These are phyloP conservation scores for Dendrobium huoshanense DNA, from an alignment of 106 monocot species.

Conservation along the genomic window DNA sequence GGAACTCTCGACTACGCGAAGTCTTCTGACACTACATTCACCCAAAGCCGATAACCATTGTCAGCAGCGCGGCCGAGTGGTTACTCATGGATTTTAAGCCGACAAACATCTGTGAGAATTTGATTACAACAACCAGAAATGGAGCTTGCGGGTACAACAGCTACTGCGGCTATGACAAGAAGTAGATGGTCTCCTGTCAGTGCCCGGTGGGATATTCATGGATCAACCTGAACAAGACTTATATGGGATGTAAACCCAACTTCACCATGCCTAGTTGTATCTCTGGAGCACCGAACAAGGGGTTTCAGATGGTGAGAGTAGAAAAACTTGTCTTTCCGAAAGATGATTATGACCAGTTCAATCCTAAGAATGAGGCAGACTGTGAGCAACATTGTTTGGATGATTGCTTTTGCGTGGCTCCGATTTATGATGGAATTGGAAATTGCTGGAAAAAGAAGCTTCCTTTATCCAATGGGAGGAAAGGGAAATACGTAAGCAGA, in stretches of 20 bases:
- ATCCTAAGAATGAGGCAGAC: not conserved
- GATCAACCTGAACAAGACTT: not conserved
- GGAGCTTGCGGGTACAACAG: conserved; percentile 14
- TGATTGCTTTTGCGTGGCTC: not conserved
- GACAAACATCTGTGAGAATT: not conserved
- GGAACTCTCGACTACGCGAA: conserved; percentile 3
- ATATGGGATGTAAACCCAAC: conserved; percentile 13
- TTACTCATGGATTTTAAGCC: not conserved
- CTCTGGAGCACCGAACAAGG: not conserved
- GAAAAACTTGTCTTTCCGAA: not conserved
- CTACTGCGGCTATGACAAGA: not conserved
- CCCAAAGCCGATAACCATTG: not conserved
- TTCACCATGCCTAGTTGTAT: not conserved
- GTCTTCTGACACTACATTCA: not conserved
- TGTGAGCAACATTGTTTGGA: not conserved
- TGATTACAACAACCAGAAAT: not conserved
- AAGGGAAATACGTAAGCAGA: not conserved
- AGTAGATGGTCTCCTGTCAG: not conserved
- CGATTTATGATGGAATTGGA: not conserved
- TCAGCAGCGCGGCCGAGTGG: not conserved
- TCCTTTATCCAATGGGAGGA: no score
- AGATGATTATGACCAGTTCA: conserved; percentile 1
- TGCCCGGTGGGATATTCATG: conserved; percentile 12
- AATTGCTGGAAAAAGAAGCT: not conserved
- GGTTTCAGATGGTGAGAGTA: not conserved